Conservation (phyloP, 495 filamentous ascomycete species). For the Jackrogersella minutella region DNA sequence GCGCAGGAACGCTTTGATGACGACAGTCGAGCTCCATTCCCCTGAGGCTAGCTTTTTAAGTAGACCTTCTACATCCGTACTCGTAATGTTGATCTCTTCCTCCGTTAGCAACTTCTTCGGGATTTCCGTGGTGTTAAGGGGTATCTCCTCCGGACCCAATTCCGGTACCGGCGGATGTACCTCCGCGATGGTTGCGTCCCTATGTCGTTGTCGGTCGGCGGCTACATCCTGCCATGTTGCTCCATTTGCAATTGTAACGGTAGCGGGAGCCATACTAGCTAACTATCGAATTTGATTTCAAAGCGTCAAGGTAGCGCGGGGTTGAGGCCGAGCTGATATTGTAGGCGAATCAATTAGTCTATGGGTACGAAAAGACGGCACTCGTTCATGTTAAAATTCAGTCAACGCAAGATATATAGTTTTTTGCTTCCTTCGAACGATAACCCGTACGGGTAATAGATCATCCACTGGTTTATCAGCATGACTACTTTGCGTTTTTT, state of each 20-base stretch:
- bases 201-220: constrained; percentile 52
- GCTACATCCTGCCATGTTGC: constrained; percentile 59
- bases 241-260: constrained; percentile 47
- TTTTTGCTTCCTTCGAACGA: not conserved
- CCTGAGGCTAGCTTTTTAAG: constrained; percentile 45
- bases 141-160: constrained; percentile 42
- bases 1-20: constrained; percentile 59
- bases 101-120: constrained; percentile 55
- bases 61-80: constrained; percentile 57
- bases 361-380: not conserved
- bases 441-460: constrained; percentile 12
- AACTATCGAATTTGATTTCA: not conserved
- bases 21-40: constrained; percentile 51
- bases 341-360: not conserved
- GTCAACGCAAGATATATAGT: constrained; percentile 9
- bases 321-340: not conserved
- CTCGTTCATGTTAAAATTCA: not conserved
- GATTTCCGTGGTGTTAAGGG: constrained; percentile 53
- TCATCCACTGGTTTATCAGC: constrained; percentile 28
- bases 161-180: constrained; percentile 46
- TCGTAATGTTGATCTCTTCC: constrained; percentile 62
- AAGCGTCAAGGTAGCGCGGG: not conserved
- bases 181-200: constrained; percentile 52
- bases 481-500: constrained; percentile 8
- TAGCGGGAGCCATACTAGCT: constrained; percentile 39